phyloP scores from a whole-genome alignment of 768 basidiomycete species.

The Antrodiella citrinella region DNA sequence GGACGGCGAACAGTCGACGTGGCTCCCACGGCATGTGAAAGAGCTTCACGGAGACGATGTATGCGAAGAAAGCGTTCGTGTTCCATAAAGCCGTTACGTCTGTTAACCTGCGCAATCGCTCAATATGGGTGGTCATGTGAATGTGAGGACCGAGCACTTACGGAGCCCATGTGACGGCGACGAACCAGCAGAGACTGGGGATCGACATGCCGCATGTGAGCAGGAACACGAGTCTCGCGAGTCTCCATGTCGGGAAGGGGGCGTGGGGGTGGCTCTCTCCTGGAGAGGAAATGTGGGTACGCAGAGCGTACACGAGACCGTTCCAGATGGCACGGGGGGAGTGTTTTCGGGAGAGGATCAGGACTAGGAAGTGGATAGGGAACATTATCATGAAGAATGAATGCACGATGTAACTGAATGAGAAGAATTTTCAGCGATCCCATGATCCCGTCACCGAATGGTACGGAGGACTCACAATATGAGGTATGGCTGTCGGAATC shows the following conservation, averaged over 20 bases:
- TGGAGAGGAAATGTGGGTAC: constrained; percentile 18
- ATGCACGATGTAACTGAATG: constrained; percentile 75
- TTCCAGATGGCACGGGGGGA: constrained; percentile 41
- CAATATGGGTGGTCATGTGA: constrained; percentile 4
- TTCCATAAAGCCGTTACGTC: constrained; percentile 83
- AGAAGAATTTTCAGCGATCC: no score
- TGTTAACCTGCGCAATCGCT: constrained; percentile 43
- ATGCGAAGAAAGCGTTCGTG: constrained; percentile 86
- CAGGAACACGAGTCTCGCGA: constrained; percentile 23
- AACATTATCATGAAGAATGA: constrained; percentile 72
- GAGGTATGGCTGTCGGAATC: constrained; percentile 84
- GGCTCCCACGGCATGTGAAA: constrained; percentile 57
- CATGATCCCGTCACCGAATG: no score
- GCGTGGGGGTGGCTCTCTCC: background rate
- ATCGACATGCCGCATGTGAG: constrained; percentile 52
- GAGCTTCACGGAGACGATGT: constrained; percentile 72
- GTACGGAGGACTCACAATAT: constrained; percentile 51
- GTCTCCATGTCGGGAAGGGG: constrained; percentile 25
- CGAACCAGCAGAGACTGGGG: constrained; percentile 71
- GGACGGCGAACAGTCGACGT: constrained; percentile 60
- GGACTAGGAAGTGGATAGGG: constrained; percentile 70
- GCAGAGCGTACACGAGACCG: constrained; percentile 44
- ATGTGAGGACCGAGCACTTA: constrained; percentile 30
- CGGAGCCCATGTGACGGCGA: constrained; percentile 62
- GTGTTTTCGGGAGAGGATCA: constrained; percentile 41